A percentile compares a stretch with the other conserved stretches of the same genome.
These are phyloP conservation scores for Leccinum aurantiacum DNA, from an alignment of 768 basidiomycete species.

Conservation along the genomic window DNA sequence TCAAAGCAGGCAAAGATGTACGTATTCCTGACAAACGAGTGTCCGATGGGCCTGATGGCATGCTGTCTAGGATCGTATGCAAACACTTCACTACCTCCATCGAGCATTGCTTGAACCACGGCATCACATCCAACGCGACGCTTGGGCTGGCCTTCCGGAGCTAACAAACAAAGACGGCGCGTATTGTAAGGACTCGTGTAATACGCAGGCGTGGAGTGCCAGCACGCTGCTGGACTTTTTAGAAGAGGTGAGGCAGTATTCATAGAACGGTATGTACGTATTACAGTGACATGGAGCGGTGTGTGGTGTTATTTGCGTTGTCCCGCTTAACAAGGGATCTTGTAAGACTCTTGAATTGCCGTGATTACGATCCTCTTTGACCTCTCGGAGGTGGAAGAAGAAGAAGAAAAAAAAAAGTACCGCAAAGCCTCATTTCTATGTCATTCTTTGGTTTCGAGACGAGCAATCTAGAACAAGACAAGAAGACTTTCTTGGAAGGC, in stretches of 20 bases:
- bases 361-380: background rate
- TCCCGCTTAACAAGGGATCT: slow-evolving; percentile 5
- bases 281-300: slow-evolving; percentile 1
- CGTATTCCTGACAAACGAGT: slow-evolving; percentile 25
- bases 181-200: slow-evolving; percentile 85
- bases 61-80: slow-evolving; percentile 54
- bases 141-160: slow-evolving; percentile 95
- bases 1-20: slow-evolving; percentile 69
- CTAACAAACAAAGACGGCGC: slow-evolving; percentile 83
- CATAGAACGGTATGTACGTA: slow-evolving; percentile 9
- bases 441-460: slow-evolving; percentile 82
- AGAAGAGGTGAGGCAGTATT: slow-evolving; percentile 51
- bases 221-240: slow-evolving; percentile 91
- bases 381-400: slow-evolving; percentile 15
- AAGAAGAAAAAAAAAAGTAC: slow-evolving; percentile 15
- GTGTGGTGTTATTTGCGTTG: slow-evolving; percentile 30
- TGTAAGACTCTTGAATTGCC: slow-evolving; percentile 2
- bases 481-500: slow-evolving; percentile 51
- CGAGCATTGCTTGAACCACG: slow-evolving; percentile 68
- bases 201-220: slow-evolving; percentile 95
- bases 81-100: slow-evolving; percentile 81
- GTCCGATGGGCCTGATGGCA: background rate
- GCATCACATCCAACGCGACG: slow-evolving; percentile 70
- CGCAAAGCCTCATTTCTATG: slow-evolving; percentile 41
- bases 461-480: slow-evolving; percentile 62